phyloP scores from a whole-genome alignment of 371 early-diverging fungal genomes.

The Actinomucor elegans region DNA sequence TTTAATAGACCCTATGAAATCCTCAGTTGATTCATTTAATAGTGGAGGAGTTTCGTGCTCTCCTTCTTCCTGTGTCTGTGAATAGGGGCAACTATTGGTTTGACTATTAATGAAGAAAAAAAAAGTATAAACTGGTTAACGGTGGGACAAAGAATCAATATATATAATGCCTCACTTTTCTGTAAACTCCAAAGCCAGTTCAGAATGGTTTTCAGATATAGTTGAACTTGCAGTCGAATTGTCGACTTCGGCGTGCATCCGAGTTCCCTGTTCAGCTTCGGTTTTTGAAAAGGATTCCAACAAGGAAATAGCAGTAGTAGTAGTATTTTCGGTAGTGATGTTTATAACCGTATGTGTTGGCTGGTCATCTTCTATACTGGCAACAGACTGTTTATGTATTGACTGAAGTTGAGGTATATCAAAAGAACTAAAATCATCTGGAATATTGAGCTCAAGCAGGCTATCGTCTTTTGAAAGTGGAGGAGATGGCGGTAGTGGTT shows the following conservation, averaged over 20 bases:
- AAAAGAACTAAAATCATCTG: background rate
- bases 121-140: too few relatives aligned
- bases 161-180: too few relatives aligned
- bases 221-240: background rate
- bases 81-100: background rate
- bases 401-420: background rate
- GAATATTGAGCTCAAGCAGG: background rate
- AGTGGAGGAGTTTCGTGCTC: background rate
- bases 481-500: background rate
- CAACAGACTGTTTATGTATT: too few relatives aligned
- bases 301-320: background rate
- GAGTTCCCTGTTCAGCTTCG: too few relatives aligned
- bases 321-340: background rate
- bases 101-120: background rate
- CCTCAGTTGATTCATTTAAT: background rate
- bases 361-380: background rate
- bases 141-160: too few relatives aligned
- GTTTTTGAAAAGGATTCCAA: too few relatives aligned
- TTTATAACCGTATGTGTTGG: background rate
- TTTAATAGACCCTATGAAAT: background rate
- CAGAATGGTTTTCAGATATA: background rate
- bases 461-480: background rate
- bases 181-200: background rate
- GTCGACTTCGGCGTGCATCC: background rate
- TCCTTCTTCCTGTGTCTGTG: background rate